Evolutionary conservation across 192 early-diverging fungal species (phyloP).

Genomic region (Coemansia sp.): DNA sequence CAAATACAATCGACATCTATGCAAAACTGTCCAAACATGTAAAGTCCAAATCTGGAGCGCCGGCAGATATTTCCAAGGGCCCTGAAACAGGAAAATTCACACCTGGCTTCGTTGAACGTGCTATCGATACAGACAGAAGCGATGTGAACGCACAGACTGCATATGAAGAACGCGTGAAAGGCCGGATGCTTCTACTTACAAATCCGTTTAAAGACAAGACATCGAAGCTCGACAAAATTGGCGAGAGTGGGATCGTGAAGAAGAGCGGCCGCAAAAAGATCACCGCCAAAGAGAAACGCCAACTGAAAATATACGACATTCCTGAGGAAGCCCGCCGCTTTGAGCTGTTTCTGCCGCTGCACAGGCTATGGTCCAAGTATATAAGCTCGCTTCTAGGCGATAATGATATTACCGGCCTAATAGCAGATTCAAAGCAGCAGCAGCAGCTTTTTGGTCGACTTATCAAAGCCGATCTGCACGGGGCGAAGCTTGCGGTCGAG

Average conservation of each 20-base stretch:
- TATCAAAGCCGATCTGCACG: slow-evolving; percentile 85
- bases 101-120: slow-evolving; percentile 18
- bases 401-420: slow-evolving; percentile 14
- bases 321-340: slow-evolving; percentile 55
- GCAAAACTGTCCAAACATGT: slow-evolving; percentile 15
- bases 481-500: slow-evolving; percentile 69
- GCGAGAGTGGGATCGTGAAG: slow-evolving; percentile 1
- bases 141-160: slow-evolving; percentile 9
- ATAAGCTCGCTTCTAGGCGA: slow-evolving; percentile 62
- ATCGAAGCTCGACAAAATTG: slow-evolving; percentile 3
- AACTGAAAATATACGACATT: slow-evolving; percentile 62
- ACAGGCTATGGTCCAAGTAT: slow-evolving; percentile 76
- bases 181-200: slow-evolving; percentile 35
- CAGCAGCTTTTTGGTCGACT: slow-evolving; percentile 20
- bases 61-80: slow-evolving; percentile 25
- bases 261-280: slow-evolving; percentile 54
- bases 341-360: slow-evolving; percentile 67
- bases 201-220: slow-evolving; percentile 34
- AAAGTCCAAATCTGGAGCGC: slow-evolving; percentile 21
- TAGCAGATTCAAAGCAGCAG: slow-evolving; percentile 48
- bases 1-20: slow-evolving; percentile 21
- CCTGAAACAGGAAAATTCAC: slow-evolving; percentile 21
- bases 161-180: slow-evolving; percentile 36
- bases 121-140: slow-evolving; percentile 15
- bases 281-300: slow-evolving; percentile 59